Base-by-base conservation (phyloP, 192 early-diverging fungal species). In the Coemansia reversa region DNA sequence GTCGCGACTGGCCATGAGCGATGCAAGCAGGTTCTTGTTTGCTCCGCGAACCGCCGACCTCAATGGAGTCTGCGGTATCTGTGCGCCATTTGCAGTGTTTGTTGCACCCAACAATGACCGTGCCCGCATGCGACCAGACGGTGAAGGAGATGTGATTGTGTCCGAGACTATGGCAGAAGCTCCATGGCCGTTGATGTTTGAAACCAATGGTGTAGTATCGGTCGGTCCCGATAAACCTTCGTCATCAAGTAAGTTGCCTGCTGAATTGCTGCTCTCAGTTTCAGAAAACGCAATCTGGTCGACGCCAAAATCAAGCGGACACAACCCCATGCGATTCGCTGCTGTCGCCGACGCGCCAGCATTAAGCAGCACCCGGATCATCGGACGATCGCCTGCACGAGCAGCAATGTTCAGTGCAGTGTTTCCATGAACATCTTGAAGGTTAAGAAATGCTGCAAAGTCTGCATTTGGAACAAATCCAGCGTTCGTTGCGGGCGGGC, bases 401-500 rank as follows among this genome's bases (percentile, higher is more conserved):
- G 94, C 92, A 0, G 95, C 92, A 59, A 97, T 88, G 63, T 90
- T 95, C 49, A 99, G 70, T 0, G 96, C 92, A 8, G 96, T 98
- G 60, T 97, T 91, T 5, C 97, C 97, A 19, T 85, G 84, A 6
- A 86, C 81, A 57, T 97, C 93, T 57, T 92, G 86, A 27, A 93
- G 81, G 58, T 90, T 89, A 45, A 92, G 76, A 42, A 91, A 88
- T 0, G 91, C 91, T 12, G 92, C 82, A 57, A 93, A 74, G 47
- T 96, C 94, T 7, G 91, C 87, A 29, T 74, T 82, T 29, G 60
- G 30, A 28, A 49, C 62, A 14, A 50, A 22, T 7, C 47, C 62
- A 6, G 27, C 16, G n/a, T 28, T 23, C 7, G 52, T 45, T 1
- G 49, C 32, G 3, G 55, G 14, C 55, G 20, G 55, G 11, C 28